Conservation (phyloP, 108 stramenopile genomes). For the Chaetoceros muelleri region DNA sequence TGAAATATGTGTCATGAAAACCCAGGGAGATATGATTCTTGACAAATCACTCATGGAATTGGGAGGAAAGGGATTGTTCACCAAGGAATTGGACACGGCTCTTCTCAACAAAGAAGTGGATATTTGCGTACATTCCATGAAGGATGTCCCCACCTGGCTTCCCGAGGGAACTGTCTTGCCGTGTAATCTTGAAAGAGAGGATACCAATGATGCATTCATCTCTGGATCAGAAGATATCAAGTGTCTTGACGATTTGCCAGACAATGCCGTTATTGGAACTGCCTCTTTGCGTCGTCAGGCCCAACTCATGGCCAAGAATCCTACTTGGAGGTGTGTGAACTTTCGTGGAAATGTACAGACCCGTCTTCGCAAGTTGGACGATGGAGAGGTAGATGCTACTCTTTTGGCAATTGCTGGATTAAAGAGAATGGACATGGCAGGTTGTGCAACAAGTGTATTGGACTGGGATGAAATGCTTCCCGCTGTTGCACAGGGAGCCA, state of each 20-base stretch:
- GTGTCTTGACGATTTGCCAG: conserved; percentile 81
- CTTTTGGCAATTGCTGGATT: conserved; percentile 97
- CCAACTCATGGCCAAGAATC: conserved; percentile 90
- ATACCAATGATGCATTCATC: conserved; percentile 98
- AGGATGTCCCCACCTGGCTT: conserved; percentile 99
- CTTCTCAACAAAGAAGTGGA: conserved; percentile 95
- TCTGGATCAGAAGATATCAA: conserved; percentile 47
- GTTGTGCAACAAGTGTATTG: conserved; percentile 83
- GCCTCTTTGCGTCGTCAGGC: conserved; percentile 97
- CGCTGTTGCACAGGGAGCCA: conserved; percentile 99
- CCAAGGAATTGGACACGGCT: conserved; percentile 98
- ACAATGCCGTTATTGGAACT: conserved; percentile 92
- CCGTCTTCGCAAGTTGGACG: conserved; percentile 96
- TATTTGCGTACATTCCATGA: conserved; percentile 99
- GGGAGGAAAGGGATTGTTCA: conserved; percentile 99
- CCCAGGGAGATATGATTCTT: conserved; percentile 97
- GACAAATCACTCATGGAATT: conserved; percentile 99
- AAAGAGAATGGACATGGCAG: conserved; percentile 96
- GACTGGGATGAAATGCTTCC: conserved; percentile 97
- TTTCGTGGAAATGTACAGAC: conserved; percentile 99
- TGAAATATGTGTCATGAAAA: conserved; percentile 97
- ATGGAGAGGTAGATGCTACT: conserved; percentile 97
- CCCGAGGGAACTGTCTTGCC: conserved; percentile 95
- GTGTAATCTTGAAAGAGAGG: conserved; percentile 95
- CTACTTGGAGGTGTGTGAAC: conserved; percentile 93